Evolutionary conservation across 129 eudicot genomes (phyloP), one percentile per base, ranked within the genome.

Genomic region (Cynara cardunculus): DNA sequence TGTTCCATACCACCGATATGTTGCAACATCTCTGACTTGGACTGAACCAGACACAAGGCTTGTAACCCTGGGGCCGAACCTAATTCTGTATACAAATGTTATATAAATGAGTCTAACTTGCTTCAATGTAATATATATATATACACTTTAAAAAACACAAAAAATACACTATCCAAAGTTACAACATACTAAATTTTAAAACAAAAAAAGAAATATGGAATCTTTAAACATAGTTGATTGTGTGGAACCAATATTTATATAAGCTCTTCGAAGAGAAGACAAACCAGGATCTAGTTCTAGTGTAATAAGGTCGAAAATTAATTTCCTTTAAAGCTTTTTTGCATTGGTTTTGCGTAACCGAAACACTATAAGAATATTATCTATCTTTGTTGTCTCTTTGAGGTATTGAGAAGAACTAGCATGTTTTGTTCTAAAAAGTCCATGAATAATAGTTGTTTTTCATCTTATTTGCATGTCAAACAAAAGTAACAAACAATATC

Each of bases 11-110:
- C 19, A 59, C 53, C 32, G 41, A 71, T 46, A 2, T 8, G 69
- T 25, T 28, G 56, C 21, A 25, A n/a, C 85, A 84, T 75, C 65
- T 84, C 85, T n/a, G 86, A 56, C 22, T 18, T 5, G 64, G 7
- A 53, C 7, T 53, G 64, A 53, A 53, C 24, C 64, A 18, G 18
- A 18, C 24, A 56, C 65, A 56, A 56, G 65, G 24, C 65, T 56
- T 56, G 65, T 56, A n/a, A 56, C 2, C 65, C 25, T 2, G 0
- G 61, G 61, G 22, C 24, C 22, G 21, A 14, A 53, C 64, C 64
- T 53, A 53, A 39, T 14, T 53, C 1, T 18, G 5, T 18, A 53
- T 53, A 53, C 64, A 53, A 53, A 53, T 53, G 21, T 53, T 5
- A 53, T 16, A 53, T 16, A 53, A 53, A 53, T 53, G 9, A 53